Base-by-base conservation (phyloP, 192 early-diverging fungal genomes). In the Helicostylum pulchrum region DNA sequence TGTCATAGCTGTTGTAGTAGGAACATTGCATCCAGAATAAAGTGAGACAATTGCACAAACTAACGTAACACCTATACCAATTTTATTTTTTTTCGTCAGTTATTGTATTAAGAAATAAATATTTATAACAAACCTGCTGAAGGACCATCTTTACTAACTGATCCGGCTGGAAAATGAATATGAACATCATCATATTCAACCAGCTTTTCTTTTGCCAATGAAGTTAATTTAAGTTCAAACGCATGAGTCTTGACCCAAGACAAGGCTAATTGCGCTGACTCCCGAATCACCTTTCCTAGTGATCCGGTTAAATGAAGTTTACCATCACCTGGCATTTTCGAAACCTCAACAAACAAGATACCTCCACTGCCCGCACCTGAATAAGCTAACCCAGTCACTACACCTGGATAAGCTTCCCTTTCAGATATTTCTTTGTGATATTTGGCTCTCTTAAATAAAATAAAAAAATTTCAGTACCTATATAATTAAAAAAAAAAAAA, bases 351-450 rank as follows among this genome's bases (percentile, higher is more conserved):
- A 50, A 92, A 90, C 34, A 95, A 67, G 47, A 92, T 80, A 7
- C 86, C 87, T 6, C 91, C 91, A 31, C 75, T 69, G 1, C 93
- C 92, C 59, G 70, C 77, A 7, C 85, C 76, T 15, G 89, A 90
- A 77, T 88, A 95, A 5, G 93, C 90, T 61, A 95, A 75, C 2
- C 93, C 93, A 30, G 87, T 91, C 0, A 91, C 89, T n/a, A 95
- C 85, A 0, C 93, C 93, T 26, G 90, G 86, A 2, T 75, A 69
- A 7, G 80, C 43, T 3, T 78, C 74, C 8, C 86, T 81, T 64
- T 90, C 87, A 32, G 84, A 77, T 3, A 90, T 83, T 64, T 92
- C 89, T 48, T 87, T 83, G 48, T 88, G 83, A 71, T 76, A 92
- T 46, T 72, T 78, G 62, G 77, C 78, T 45, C 84, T 68, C 80